Evolutionary conservation across 1,284 basidiomycete genomes (phyloP), one percentile per base, ranked within the genome.

Genomic region (Trichosporon asahii): DNA sequence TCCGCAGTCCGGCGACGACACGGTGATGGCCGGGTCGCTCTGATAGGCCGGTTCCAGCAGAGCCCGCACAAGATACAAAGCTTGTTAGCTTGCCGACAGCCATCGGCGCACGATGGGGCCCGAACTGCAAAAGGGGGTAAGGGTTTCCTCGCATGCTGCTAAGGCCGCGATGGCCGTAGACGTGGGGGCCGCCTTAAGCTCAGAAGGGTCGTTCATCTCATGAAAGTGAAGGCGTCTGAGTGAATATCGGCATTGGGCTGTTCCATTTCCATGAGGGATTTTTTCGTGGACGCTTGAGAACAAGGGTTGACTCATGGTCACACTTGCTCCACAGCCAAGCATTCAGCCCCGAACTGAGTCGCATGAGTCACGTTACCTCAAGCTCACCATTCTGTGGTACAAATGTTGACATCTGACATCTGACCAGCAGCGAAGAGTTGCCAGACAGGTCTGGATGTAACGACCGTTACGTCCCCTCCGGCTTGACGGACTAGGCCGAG

Each of bases 11-110:
- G 23, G 9, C 49, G 49, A 25, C 15, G 49, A 25, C 21, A 53
- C 23, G 9, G 49, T 23, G 49, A 23, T 53, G 49, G 49, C 49
- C 49, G 8, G 49, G 23, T n/a, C 11, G 21, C 49, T 25, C 21
- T 53, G 49, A 53, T 53, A 53, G 49, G 49, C 49, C n/a, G 49
- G 49, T 23, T n/a, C 49, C 49, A 53, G 49, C 49, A 53, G n/a
- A 21, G 3, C 23, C 49, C 18, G 49, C 18, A 49, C 21, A 18
- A 21, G 49, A 12, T 23, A 18, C 21, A 21, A 18, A 53, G 49
- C 21, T 53, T 21, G 49, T 25, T 25, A 53, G 21, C 21, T 53
- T 11, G 6, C 49, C 49, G 21, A 9, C 9, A 25, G 25, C 15
- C n/a, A 9, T 33, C 49, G 49, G 49, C 49, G 49, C 49, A 53